Base-by-base conservation (phyloP, 345 rosid genomes). In the Dipteronia dyeriana region DNA sequence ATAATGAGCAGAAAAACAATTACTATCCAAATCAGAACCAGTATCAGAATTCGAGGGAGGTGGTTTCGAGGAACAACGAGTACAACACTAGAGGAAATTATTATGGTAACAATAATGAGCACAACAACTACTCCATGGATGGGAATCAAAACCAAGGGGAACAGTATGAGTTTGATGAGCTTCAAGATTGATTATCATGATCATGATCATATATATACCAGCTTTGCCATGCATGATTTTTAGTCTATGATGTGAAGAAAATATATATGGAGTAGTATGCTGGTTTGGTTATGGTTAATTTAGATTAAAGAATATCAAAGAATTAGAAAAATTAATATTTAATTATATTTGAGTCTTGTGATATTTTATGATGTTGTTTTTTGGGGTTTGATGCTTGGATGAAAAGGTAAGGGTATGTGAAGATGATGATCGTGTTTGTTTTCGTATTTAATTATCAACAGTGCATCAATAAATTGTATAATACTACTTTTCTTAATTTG, bases 1-100 rank as follows among this genome's bases (percentile, higher is more conserved):
- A 79, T 38, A 75, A 84, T 5, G 85, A 66, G 16, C 49, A 66
- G 81, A 76, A 45, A 9, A 45, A 79, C 31, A 81, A 57, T 49
- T 51, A 72, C 66, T 0, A 77, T 19, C 74, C 70, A 1, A 76
- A 71, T 45, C 74, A 75, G 82, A 75, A 69, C 25, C 73, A 22
- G 59, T 19, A 56, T 1, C 56, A 68, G 75, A 74, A 64, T 49
- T 61, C 77, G 53, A 82, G 63, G 76, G 65, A 14, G 66, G 26
- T 69, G 47, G 64, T 4, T 20, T 56, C 73, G 25, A 38, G 39
- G 4, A 41, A 34, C 38, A 34, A 47, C 38, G 73, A 45, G 75
- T 76, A 59, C 13, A 70, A 63, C 10, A 39, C 62, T 13, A 54
- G 72, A 51, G 65, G 56, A 59, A 59, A 4, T 25, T 66, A 73